phyloP scores from a whole-genome alignment of 139 green algal genomes.

The Chlorella sorokiniana region DNA sequence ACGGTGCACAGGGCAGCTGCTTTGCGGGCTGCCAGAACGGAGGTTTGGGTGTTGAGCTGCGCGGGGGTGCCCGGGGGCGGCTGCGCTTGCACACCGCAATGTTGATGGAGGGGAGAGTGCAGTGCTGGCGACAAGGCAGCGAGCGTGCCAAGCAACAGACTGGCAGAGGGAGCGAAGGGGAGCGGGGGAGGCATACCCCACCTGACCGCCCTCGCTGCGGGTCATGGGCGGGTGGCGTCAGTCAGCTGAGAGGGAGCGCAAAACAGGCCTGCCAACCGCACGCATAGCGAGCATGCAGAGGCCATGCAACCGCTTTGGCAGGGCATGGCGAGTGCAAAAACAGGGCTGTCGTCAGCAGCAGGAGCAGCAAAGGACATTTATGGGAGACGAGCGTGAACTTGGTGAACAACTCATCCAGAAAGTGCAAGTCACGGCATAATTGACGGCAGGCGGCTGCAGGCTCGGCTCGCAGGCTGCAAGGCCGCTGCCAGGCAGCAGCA shows the following conservation, averaged over 20 bases:
- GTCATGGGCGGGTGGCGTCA: neutral
- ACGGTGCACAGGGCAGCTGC: no score
- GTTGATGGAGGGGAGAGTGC: no score
- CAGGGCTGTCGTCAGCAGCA: neutral
- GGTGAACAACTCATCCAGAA: no score
- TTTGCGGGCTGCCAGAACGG: no score
- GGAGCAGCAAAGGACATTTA: neutral
- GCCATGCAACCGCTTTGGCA: no score
- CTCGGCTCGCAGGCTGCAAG: neutral
- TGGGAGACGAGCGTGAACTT: neutral
- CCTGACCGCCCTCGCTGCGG: neutral
- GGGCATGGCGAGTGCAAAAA: no score
- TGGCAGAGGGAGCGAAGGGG: neutral
- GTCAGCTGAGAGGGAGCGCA: neutral
- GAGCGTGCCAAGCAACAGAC: neutral
- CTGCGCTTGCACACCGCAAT: neutral
- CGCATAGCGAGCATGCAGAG: neutral
- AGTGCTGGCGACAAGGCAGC: neutral
- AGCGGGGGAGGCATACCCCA: neutral
- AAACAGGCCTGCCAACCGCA: neutral
- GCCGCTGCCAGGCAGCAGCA: neutral
- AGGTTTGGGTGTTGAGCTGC: no score
- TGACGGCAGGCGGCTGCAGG: no score
- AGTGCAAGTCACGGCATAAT: no score
- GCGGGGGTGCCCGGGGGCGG: no score